Evolutionary conservation across 2,329 filamentous ascomycete genomes (phyloP), one percentile per base, ranked within the genome.

Genomic region (Aspergillus sp.): DNA sequence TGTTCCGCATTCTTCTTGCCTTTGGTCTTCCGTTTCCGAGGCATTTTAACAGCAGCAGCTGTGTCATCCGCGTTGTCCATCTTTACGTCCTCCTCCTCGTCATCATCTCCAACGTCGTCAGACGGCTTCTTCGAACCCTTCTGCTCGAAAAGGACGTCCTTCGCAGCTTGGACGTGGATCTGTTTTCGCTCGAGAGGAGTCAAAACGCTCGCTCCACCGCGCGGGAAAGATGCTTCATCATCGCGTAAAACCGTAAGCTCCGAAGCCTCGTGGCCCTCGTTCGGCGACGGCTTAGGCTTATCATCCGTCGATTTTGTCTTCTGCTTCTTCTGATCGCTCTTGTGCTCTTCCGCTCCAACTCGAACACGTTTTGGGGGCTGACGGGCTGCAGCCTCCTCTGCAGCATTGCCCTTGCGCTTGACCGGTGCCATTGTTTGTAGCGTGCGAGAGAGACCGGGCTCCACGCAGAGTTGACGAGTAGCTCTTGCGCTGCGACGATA

Each of bases 141-240:
- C 48, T 93, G 80, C 61, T 96, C 91, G 55, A 89, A 91, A 24
- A 93, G 67, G 25, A 88, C 91, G 67, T 98, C 91, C 48, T 82
- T 80, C 53, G 83, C 91, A 28, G 91, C 91, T 61, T 96, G 82
- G 37, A 93, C 80, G 51, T 91, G 82, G 42, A 98, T 96, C 61
- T 96, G 86, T 65, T 94, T 95, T 56, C 93, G 83, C 59, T 98
- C 91, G 32, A 98, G 68, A 13, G 91, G 88, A 2, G 91, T 95
- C 55, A 98, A 67, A 32, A 94, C 72, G 53, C 85, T 93, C 33
- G 78, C 89, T 26, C 91, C 93, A 35, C 91, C 91, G 70, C 91
- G 78, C 45, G 91, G 89, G 51, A 98, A 98, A 27, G 89, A 71
- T 20, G 80, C 79, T 55, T 95, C 91, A 45, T 96, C 91, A 44